phyloP scores from a whole-genome alignment of 1,139 yeast genomes.

The Starmera stellimalicola region DNA sequence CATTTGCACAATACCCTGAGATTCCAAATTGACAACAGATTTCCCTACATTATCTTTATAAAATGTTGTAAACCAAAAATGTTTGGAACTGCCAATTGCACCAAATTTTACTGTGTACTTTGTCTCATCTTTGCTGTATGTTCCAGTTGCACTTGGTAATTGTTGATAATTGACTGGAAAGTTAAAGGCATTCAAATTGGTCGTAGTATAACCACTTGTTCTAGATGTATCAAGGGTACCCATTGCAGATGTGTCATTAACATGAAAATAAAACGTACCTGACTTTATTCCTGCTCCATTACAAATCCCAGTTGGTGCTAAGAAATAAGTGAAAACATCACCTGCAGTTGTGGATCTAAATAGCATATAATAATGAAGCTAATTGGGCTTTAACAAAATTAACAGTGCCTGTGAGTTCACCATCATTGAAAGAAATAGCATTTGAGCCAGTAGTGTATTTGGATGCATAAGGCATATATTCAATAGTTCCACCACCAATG shows the following conservation, averaged over 20 bases:
- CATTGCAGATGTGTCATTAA: not conserved
- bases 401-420: slow-evolving; percentile 13
- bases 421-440: slow-evolving; percentile 6
- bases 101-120: slow-evolving; percentile 3
- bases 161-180: not conserved
- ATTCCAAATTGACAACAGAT: not conserved
- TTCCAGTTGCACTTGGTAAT: not conserved
- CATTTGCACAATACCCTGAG: not conserved
- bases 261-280: slow-evolving; percentile 6
- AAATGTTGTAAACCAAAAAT: slow-evolving; percentile 8
- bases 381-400: slow-evolving; percentile 3
- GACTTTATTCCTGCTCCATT: slow-evolving; percentile 1
- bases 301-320: slow-evolving; percentile 4
- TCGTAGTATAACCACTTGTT: not conserved
- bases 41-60: not conserved
- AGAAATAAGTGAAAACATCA: slow-evolving; percentile 8
- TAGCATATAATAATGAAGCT: not conserved
- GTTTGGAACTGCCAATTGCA: slow-evolving; percentile 4
- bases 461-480: not conserved
- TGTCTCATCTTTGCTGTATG: not conserved
- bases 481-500: slow-evolving; percentile 2
- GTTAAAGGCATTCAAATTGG: not conserved
- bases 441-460: slow-evolving; percentile 1
- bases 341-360: slow-evolving; percentile 12
- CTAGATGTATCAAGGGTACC: not conserved